Conservation (phyloP, 2,329 filamentous ascomycete genomes). For the Chrysoporthe cubensis region DNA sequence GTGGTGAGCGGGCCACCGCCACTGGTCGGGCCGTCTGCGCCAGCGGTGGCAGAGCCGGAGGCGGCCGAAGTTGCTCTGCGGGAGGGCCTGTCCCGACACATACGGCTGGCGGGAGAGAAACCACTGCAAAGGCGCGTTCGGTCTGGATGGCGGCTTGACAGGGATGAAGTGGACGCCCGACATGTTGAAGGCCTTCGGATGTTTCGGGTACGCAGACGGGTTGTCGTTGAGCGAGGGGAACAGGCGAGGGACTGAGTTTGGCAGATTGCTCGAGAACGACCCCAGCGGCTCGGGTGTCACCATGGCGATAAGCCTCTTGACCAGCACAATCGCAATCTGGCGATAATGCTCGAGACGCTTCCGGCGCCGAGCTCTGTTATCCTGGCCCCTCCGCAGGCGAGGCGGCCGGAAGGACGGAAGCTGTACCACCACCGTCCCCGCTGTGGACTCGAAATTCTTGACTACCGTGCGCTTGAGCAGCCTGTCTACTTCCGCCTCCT, state of each 20-base stretch:
- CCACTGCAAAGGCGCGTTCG: slow-evolving; percentile 41
- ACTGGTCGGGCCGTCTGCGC: slow-evolving; percentile 21
- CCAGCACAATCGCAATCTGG: slow-evolving; percentile 49
- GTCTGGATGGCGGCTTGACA: slow-evolving; percentile 30
- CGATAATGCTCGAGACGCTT: slow-evolving; percentile 43
- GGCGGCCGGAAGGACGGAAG: slow-evolving; percentile 44
- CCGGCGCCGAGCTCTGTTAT: slow-evolving; percentile 31
- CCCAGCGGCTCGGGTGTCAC: slow-evolving; percentile 54
- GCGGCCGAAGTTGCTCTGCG: slow-evolving; percentile 28
- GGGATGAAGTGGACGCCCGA: slow-evolving; percentile 53
- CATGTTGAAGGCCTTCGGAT: slow-evolving; percentile 46
- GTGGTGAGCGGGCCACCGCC: slow-evolving; percentile 38
- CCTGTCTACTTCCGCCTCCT: slow-evolving; percentile 57
- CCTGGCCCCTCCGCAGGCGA: slow-evolving; percentile 29
- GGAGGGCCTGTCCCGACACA: slow-evolving; percentile 42
- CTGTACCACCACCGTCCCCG: slow-evolving; percentile 52
- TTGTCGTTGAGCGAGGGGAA: slow-evolving; percentile 49
- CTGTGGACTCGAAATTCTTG: slow-evolving; percentile 50
- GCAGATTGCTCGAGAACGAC: slow-evolving; percentile 48
- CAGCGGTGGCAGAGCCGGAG: slow-evolving; percentile 29
- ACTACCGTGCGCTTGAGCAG: slow-evolving; percentile 57
- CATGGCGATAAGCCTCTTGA: slow-evolving; percentile 54
- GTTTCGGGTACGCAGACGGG: slow-evolving; percentile 4
- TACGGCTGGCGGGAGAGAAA: slow-evolving; percentile 53
- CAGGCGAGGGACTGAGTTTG: slow-evolving; percentile 50